Evolutionary conservation across 2,329 filamentous ascomycete species (phyloP), one percentile per base, ranked within the genome.

Genomic region (Aspergillus ochraceoroseus): DNA sequence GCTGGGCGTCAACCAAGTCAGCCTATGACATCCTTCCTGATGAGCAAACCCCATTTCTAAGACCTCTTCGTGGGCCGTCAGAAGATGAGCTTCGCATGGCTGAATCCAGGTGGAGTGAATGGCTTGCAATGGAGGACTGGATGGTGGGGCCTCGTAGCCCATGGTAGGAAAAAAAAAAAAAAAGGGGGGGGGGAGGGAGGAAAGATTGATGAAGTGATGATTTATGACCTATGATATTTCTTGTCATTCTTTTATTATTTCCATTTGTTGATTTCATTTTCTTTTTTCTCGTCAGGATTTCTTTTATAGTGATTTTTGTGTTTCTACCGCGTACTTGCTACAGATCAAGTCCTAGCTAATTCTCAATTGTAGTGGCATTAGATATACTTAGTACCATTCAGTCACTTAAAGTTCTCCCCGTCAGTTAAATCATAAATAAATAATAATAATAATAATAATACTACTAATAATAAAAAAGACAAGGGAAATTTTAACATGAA

Each of bases 51-150:
- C 92, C 90, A 0, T 96, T 94, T 62, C 70, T 96, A 51, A 80
- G 81, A 48, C 88, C 90, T 7, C 69, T 95, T 12, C 80, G 83
- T 48, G 78, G 81, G 39, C 81, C 84, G 2, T 79, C 77, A 8
- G 80, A 90, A 59, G 77, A 80, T 28, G 92, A 96, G 68, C 84
- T 96, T 47, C 76, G 84, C 38, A 75, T 70, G 13, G 89, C 89
- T 0, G 90, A 96, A 65, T 75, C 77, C 39, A 80, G 75, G 44
- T 98, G 92, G 92, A 94, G 87, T 61, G 82, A 90, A 58, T 96
- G 90, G 90, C 68, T 95, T 25, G 86, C 87, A 5, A 94, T 95
- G 87, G 87, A 95, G 64, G 90, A 95, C 65, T 96, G 90, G 90
- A 94, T 95, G 88, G 71, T 95, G 12, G 89, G 89, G 4, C 82